phyloP scores from a whole-genome alignment of 345 rosid species.

The Angophora floribunda region DNA sequence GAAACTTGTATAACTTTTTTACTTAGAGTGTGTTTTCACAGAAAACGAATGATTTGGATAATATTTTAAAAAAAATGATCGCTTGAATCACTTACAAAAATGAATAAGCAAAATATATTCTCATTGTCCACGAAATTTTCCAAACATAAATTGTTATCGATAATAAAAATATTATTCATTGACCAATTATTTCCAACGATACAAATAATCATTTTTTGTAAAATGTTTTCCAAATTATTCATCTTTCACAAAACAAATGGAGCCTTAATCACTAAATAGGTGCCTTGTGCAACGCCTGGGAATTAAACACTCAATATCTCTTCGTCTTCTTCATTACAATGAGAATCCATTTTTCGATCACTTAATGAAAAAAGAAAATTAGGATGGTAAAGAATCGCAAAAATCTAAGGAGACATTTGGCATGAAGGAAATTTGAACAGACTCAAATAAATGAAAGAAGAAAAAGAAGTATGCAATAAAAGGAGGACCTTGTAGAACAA shows the following conservation, averaged over 20 bases:
- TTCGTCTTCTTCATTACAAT: neutral
- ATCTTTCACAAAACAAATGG: neutral
- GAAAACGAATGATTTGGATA: neutral
- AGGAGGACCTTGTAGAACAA: slow-evolving; percentile 69
- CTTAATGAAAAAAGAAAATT: neutral
- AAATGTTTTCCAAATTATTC: neutral
- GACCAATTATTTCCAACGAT: neutral
- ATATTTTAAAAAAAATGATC: no score
- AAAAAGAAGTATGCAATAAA: neutral
- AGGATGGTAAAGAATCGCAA: neutral
- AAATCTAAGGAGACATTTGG: neutral
- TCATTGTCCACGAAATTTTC: no score
- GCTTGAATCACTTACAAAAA: neutral
- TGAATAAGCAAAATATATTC: no score
- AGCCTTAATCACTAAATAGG: neutral
- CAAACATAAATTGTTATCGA: no score
- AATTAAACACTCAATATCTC: neutral
- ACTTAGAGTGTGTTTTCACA: no score
- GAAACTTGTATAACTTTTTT: no score
- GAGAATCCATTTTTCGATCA: neutral
- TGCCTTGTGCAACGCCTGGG: neutral
- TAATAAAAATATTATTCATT: no score
- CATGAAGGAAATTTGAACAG: neutral
- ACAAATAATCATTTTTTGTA: neutral
- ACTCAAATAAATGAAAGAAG: neutral